A percentile compares a stretch with the other conserved stretches of the same genome.
phyloP scores from a whole-genome alignment of 2,329 filamentous ascomycete genomes.

The Colletotrichum chlorophyti region DNA sequence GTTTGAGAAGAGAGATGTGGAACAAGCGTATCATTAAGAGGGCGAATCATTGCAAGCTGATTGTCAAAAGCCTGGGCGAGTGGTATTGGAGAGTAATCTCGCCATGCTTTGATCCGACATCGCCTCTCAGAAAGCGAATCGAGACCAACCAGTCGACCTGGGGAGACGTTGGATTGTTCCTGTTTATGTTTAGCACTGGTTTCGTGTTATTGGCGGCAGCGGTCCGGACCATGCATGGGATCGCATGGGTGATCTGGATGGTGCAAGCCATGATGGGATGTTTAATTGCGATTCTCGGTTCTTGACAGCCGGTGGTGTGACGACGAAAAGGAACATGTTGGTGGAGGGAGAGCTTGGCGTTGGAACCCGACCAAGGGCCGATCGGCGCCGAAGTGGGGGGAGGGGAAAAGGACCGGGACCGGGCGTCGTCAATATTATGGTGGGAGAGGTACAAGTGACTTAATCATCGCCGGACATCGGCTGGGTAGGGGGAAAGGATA shows the following conservation, averaged over 20 bases:
- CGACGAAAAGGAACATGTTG: constrained; percentile 13
- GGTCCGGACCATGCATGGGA: constrained; percentile 10
- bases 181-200: constrained; percentile 5
- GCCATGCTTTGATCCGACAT: constrained; percentile 25
- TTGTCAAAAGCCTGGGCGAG: background rate
- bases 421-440: no score
- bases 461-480: constrained; percentile 20
- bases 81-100: constrained; percentile 13
- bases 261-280: constrained; percentile 5
- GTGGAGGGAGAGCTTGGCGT: constrained; percentile 17
- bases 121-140: constrained; percentile 16
- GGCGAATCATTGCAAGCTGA: constrained; percentile 17
- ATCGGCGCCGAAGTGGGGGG: constrained; percentile 16
- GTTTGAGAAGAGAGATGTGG: constrained; percentile 15
- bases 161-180: constrained; percentile 3
- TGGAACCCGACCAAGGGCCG: constrained; percentile 15
- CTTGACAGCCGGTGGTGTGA: constrained; percentile 13
- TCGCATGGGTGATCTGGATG: constrained; percentile 8
- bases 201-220: constrained; percentile 13
- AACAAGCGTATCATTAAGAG: background rate
- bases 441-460: background rate
- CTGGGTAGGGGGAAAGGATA: constrained; percentile 23
- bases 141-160: constrained; percentile 17
- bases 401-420: no score
- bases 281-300: constrained; percentile 22